Conservation (phyloP, 2,329 filamentous ascomycete species). For the Uncinocarpus reesii region DNA sequence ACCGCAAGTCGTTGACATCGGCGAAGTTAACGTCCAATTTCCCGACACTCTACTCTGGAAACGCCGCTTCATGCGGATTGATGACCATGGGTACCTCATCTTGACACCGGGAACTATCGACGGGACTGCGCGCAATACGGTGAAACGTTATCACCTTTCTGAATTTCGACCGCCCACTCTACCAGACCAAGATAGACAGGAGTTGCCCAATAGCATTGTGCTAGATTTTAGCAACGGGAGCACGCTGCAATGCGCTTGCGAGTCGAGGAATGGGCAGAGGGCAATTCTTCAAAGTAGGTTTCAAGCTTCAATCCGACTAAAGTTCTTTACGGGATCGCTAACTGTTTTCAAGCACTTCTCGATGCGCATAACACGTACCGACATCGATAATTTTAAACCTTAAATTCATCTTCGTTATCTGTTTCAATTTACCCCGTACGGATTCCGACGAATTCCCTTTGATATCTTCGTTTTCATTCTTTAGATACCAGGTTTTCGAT, state of each 20-base stretch:
- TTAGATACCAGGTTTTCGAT: background rate
- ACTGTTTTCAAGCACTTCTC: constrained; percentile 29
- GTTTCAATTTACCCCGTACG: background rate
- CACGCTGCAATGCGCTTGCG: constrained; percentile 53
- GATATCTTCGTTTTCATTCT: constrained; percentile 9
- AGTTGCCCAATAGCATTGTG: constrained; percentile 75
- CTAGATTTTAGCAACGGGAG: constrained; percentile 53
- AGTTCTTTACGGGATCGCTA: background rate
- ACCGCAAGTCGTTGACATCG: constrained; percentile 57
- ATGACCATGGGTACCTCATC: constrained; percentile 72
- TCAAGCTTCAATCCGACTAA: background rate
- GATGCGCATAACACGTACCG: constrained; percentile 30
- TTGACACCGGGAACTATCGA: constrained; percentile 60
- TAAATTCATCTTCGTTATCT: background rate
- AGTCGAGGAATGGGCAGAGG: constrained; percentile 45
- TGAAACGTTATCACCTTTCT: constrained; percentile 73
- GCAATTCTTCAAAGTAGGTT: constrained; percentile 43
- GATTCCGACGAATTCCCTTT: constrained; percentile 1
- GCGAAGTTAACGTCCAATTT: constrained; percentile 93
- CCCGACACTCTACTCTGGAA: constrained; percentile 96
- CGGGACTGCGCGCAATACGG: constrained; percentile 47
- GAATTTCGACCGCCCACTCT: constrained; percentile 71
- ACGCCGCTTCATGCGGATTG: constrained; percentile 75
- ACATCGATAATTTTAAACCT: constrained; percentile 1
- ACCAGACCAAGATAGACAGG: constrained; percentile 83